Conservation (phyloP, 352 stramenopile genomes). For the Phytophthora sp. region DNA sequence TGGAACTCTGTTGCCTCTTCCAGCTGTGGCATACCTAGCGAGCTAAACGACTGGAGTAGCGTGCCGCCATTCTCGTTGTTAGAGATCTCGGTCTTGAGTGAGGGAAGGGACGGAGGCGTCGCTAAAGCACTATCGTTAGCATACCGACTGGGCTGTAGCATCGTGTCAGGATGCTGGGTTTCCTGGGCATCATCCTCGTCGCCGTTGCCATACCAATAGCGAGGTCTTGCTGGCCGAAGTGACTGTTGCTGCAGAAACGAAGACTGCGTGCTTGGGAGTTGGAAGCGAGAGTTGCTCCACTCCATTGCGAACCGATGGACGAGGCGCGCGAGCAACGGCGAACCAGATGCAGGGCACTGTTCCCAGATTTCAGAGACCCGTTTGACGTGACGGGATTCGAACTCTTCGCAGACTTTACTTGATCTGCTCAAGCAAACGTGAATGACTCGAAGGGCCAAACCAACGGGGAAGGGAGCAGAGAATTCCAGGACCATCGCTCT, state of each 20-base stretch:
- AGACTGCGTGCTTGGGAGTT: constrained; percentile 12
- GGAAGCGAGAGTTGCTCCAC: constrained; percentile 32
- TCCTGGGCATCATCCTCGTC: constrained; percentile 20
- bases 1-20: constrained; percentile 37
- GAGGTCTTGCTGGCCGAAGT: constrained; percentile 4
- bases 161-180: neutral
- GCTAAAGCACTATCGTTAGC: neutral
- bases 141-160: constrained; percentile 1
- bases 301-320: constrained; percentile 28
- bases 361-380: constrained; percentile 39
- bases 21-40: constrained; percentile 27
- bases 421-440: neutral
- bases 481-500: constrained; percentile 22
- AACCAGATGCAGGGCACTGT: constrained; percentile 23
- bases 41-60: constrained; percentile 10
- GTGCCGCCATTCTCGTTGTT: neutral
- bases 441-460: constrained; percentile 15
- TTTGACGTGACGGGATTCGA: constrained; percentile 26
- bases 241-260: constrained; percentile 13
- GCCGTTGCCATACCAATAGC: constrained; percentile 15
- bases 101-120: constrained; percentile 1
- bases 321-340: no score
- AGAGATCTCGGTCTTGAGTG: constrained; percentile 15
- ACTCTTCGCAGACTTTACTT: constrained; percentile 13
- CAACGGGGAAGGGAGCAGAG: constrained; percentile 16